Conservation (phyloP, 345 rosid genomes). For the Salix udensis region DNA sequence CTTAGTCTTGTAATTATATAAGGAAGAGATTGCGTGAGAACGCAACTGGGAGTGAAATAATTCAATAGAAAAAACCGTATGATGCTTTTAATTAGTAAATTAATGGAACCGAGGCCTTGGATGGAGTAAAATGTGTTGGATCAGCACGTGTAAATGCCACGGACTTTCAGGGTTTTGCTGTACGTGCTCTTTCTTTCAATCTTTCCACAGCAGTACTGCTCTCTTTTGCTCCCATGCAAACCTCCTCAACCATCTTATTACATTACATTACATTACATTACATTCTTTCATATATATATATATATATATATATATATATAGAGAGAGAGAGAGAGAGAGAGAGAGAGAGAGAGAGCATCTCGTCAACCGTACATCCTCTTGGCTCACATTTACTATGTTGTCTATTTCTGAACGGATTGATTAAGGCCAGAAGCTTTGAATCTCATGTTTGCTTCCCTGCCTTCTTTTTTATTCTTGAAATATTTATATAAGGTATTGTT, state of each 20-base stretch:
- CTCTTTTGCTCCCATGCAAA: background rate
- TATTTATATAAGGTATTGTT: too few relatives aligned
- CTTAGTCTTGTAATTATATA: background rate
- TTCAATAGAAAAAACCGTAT: background rate
- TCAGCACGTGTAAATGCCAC: slow-evolving; percentile 40
- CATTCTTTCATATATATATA: background rate
- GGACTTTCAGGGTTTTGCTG: slow-evolving; percentile 34
- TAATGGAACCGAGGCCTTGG: slow-evolving; percentile 31
- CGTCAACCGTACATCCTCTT: too few relatives aligned
- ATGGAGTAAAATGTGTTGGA: slow-evolving; percentile 29
- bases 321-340: too few relatives aligned
- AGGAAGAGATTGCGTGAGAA: slow-evolving; percentile 42
- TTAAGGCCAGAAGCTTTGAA: background rate
- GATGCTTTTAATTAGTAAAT: background rate
- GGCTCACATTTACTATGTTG: background rate
- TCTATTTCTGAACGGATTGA: background rate
- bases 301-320: too few relatives aligned
- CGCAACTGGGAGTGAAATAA: slow-evolving; percentile 22
- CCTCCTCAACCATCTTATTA: background rate
- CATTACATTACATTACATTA: background rate
- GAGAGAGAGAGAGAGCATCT: too few relatives aligned
- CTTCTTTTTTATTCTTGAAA: too few relatives aligned
- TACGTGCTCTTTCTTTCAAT: background rate
- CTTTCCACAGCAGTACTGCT: background rate
- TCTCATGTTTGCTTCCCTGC: too few relatives aligned